Percentiles rank a stretch among this genome's conserved stretches.
phyloP scores from a whole-genome alignment of 148 eudicot species.

The Chenopodium album region DNA sequence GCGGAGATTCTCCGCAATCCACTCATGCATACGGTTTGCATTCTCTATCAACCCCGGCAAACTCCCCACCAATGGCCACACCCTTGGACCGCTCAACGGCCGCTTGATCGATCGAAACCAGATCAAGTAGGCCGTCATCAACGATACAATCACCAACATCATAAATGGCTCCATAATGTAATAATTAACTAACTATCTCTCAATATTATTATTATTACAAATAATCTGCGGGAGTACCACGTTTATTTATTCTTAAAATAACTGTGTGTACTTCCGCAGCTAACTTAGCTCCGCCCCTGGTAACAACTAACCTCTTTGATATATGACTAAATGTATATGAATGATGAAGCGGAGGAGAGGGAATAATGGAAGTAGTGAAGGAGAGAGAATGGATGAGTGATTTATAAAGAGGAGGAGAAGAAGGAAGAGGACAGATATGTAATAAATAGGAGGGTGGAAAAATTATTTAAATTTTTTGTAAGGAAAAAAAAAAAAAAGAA shows the following conservation, averaged over 20 bases:
- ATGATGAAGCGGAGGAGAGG: background rate
- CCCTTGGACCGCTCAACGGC: constrained; percentile 61
- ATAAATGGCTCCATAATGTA: constrained; percentile 52
- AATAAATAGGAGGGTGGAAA: background rate
- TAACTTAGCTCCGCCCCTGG: too few species aligned
- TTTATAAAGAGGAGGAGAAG: background rate
- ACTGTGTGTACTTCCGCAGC: too few species aligned
- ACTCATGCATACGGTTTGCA: constrained; percentile 69
- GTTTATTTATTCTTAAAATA: too few species aligned
- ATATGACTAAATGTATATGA: too few species aligned
- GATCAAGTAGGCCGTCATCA: constrained; percentile 45
- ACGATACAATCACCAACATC: constrained; percentile 34
- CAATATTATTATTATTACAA: too few species aligned
- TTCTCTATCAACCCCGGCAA: constrained; percentile 72
- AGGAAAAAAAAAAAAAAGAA: background rate
- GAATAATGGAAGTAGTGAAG: background rate
- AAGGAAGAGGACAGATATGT: background rate
- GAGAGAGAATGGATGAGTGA: constrained; percentile 10
- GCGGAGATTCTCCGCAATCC: constrained; percentile 92
- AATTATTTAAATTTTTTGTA: background rate
- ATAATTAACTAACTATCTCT: too few species aligned
- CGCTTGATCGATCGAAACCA: constrained; percentile 63
- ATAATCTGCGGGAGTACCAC: too few species aligned
- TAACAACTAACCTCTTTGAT: too few species aligned
- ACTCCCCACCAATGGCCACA: constrained; percentile 87